A percentile compares a stretch with the other conserved stretches of the same genome.
Conservation (phyloP, 106 monocot genomes). For the Posidonia australis region DNA sequence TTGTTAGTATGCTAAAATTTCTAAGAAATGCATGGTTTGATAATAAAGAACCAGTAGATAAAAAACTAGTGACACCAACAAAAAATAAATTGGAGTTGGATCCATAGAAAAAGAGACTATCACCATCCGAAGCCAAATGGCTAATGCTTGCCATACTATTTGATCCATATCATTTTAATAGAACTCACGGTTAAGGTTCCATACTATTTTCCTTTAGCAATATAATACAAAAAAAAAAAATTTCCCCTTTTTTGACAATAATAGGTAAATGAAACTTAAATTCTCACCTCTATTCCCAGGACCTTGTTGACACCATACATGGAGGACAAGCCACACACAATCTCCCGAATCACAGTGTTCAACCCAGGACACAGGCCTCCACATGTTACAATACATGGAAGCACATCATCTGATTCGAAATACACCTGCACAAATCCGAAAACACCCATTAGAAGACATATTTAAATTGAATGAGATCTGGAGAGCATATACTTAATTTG, state of each 20-base stretch:
- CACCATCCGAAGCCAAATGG: too few relatives aligned
- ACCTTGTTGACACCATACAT: conserved; percentile 64
- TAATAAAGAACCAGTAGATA: not conserved
- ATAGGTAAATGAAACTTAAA: not conserved
- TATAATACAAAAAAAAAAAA: not conserved
- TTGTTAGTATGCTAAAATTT: not conserved
- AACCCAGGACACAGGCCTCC: conserved; percentile 87
- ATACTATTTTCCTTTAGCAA: not conserved
- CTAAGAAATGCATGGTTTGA: not conserved
- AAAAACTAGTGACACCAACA: not conserved
- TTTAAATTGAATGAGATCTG: not conserved
- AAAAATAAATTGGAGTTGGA: too few relatives aligned
- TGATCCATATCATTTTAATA: too few relatives aligned
- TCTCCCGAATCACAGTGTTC: conserved; percentile 85
- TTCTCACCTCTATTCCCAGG: conserved; percentile 63
- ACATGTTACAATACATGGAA: conserved; percentile 88
- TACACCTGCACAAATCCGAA: conserved; percentile 36
- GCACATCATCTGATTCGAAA: conserved; percentile 75
- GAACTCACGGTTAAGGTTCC: not conserved
- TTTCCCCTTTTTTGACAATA: not conserved
- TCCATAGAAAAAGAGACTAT: too few relatives aligned
- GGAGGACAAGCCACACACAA: conserved; percentile 62
- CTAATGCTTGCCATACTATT: too few relatives aligned
- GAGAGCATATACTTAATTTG: not conserved
- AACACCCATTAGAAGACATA: not conserved